Base-by-base conservation (phyloP, 768 basidiomycete species). In the Tricholoma saponaceum region DNA sequence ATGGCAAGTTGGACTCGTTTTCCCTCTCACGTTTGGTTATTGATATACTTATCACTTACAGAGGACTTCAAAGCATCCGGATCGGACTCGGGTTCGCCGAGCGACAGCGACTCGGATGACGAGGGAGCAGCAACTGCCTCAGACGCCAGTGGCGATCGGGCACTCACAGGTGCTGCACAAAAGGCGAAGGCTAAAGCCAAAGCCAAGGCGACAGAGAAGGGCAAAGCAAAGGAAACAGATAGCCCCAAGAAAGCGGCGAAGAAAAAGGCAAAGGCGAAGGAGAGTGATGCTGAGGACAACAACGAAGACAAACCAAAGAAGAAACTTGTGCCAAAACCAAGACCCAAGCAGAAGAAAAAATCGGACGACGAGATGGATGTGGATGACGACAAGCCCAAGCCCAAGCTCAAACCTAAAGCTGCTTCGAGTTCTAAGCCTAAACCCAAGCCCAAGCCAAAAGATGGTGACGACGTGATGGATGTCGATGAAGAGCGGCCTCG, bases 11-110 rank as follows among this genome's bases (percentile, higher is more conserved):
- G 7, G 44, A 35, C 37, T 50, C 12, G 25, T 10, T 7, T 51
- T 53, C 20, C 22, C 3, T 52, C 56, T 39, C 50, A 43, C 13
- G 28, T 46, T 50, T 50, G 49, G 32, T 25, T 51, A 54, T 58
- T 58, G 16, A 56, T 35, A 5, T 10, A 10, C 4, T 26, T 37
- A 37, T 10, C 5, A 8, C 4, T 64, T 58, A 16, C 69, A 90
- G 96, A 95, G 71, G 95, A 97, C 72, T 98, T 98, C 83, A 74
- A 86, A 59, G 94, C 87, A 7, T 92, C 89, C 6, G 87, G 76
- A 1, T 90, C 90, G 0, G 95, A 97, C 65, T 79, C 77, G 46
- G 95, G 95, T n/a, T 97, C 95, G 4, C 92, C 95, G 0, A 87
- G 84, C 37, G 89, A 83, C 14, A 80, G 75, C 33, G 91, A 90